Base-by-base conservation (phyloP, 78 protist genomes). In the Anaeramoeba flamelloides region DNA sequence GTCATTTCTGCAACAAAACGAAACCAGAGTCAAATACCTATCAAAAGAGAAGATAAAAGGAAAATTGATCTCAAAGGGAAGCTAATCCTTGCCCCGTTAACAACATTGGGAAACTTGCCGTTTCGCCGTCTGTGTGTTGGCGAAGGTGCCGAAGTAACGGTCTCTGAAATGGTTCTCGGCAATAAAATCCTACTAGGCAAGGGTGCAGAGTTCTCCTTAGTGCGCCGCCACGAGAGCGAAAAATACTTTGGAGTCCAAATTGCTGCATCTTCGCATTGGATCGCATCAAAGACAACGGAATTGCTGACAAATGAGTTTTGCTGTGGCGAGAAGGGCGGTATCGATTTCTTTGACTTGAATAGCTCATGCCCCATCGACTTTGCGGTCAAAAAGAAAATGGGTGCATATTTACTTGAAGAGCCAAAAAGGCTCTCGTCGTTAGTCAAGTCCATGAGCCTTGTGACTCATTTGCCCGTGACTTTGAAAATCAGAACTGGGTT, bases 71-170 rank as follows among this genome's bases (percentile, higher is more conserved):
- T 65, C 32, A 17, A 37, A 0, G 84, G 83, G 79, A 94, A 96
- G 84, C 75, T 90, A 17, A 77, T 79, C 80, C 90, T 96, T 0
- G 98, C 99, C 39, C 99, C 99, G n/a, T 87, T 96, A 38, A 96
- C 98, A 2, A 96, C 99, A 3, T 96, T 95, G 36, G 99, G 99
- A 41, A 96, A 96, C 83, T 87, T 96, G 38, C 99, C 99, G 17
- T 96, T 92, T 88, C 91, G 99, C 3, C 75, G 90, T 8, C n/a
- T 93, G 37, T 90, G 95, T 84, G 84, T 83, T 83, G 75, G 0
- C 8, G 80, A 82, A 53, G 91, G 88, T 41, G 87, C 74, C 0
- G 94, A 94, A 80, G 83, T 93, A 82, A 94, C 97, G 1, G 78
- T 85, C 81, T 84, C 91, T 12, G 98, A 94, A 79, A 94, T 94